Base-by-base conservation (phyloP, 2,329 filamentous ascomycete genomes). In the Colletotrichum sp. region DNA sequence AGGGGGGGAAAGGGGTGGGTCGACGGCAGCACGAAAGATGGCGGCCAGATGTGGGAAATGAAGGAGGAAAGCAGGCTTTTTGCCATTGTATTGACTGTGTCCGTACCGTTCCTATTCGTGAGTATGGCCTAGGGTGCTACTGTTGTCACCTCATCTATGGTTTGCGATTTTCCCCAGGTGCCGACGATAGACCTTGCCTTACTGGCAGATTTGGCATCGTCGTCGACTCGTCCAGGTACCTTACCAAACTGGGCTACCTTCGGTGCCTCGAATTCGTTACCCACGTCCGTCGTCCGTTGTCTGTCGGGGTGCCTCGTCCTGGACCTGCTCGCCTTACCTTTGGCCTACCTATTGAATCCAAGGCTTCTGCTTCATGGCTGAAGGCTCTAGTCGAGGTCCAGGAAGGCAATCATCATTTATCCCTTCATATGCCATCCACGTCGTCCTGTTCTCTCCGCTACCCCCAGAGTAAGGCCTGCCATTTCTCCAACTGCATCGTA, bases 51-150 rank as follows among this genome's bases (percentile, higher is more conserved):
- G 44, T 48, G 55, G 71, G 71, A 70, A 73, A 73, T 64, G 57
- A 73, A 22, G 30, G 32, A 52, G 63, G 65, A 68, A 68, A 64
- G 57, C 65, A 69, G 71, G 71, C 66, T 67, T 67, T 72, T 25
- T 19, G 27, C 61, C 32, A 34, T 63, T 22, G 59, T 44, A 30
- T 48, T 60, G 52, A 66, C 44, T 48, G 44, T 12, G 22, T 39
- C 30, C 15, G 32, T 28, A 36, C 32, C 27, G 7, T 32, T 36
- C 52, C 39, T 48, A 65, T 32, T n/a, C 68, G 48, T 65, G 28
- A 59, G n/a, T 48, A 22, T 22, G 39, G 55, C 8, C 27, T 59
- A 28, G 27, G 25, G 25, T 25, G 55, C 55, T 59, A 16, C 22
- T 28, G 13, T 19, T 61, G 16, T 25, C 28, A 27, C 59, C 19